phyloP scores from a whole-genome alignment of 441 rosid species.

The Manihot esculenta region DNA sequence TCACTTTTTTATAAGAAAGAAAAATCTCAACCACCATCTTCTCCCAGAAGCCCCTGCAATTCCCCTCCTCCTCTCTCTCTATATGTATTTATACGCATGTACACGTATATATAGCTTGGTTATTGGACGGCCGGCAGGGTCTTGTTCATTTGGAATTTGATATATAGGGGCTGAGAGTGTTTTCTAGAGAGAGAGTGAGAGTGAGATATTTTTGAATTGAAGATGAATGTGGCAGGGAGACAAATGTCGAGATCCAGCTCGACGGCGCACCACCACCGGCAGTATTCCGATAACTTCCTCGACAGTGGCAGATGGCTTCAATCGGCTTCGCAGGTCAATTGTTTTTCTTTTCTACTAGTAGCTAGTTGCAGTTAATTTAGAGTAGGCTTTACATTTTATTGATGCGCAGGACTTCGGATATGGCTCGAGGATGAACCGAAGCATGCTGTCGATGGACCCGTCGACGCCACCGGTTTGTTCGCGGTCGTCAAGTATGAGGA shows the following conservation, averaged over 20 bases:
- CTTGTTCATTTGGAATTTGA: not conserved
- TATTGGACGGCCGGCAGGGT: constrained; percentile 6
- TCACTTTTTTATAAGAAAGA: not conserved
- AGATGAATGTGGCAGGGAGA: constrained; percentile 45
- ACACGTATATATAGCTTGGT: not conserved
- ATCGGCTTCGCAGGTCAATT: constrained; percentile 33
- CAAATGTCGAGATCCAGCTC: constrained; percentile 42
- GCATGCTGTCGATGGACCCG: constrained; percentile 34
- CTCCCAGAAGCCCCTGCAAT: not conserved
- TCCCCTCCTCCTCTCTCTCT: no score
- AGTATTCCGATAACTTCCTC: constrained; percentile 54
- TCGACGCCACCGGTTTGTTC: constrained; percentile 38
- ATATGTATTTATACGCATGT: no score
- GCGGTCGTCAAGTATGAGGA: constrained; percentile 55
- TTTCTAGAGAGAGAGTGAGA: not conserved
- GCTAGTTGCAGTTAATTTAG: not conserved
- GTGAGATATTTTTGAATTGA: constrained; percentile 11
- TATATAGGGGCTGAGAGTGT: not conserved
- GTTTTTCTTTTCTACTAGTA: not conserved
- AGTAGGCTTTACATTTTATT: not conserved
- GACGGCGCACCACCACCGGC: constrained; percentile 50
- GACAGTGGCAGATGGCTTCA: constrained; percentile 43
- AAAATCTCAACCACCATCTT: not conserved
- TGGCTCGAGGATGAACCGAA: constrained; percentile 40
- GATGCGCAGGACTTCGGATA: constrained; percentile 33